Conservation (phyloP, 2,329 filamentous ascomycete species). For the Furcasterigmium sp. region DNA sequence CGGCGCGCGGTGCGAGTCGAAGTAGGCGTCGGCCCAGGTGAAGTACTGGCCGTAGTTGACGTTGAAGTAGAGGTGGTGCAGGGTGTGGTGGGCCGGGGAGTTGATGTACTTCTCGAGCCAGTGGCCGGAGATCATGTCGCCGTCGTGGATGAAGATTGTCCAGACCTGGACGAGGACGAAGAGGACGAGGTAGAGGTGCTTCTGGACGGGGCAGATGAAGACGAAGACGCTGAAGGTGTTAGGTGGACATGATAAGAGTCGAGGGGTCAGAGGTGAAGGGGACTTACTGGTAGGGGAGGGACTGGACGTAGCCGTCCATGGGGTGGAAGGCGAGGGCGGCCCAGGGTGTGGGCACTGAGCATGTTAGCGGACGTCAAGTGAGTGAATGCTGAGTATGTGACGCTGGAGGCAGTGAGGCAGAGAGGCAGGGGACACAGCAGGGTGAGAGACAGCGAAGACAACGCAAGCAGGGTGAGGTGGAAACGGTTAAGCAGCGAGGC, state of each 20-base stretch:
- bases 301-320: constrained; percentile 39
- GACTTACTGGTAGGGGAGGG: constrained; percentile 38
- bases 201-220: constrained; percentile 39
- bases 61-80: constrained; percentile 45
- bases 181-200: constrained; percentile 36
- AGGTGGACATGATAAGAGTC: not conserved
- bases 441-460: no score
- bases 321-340: constrained; percentile 43
- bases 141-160: constrained; percentile 45
- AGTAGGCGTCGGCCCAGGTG: constrained; percentile 40
- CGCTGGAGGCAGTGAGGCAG: no score
- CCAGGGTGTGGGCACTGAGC: constrained; percentile 37
- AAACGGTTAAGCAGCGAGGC: no score
- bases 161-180: constrained; percentile 40
- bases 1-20: constrained; percentile 37
- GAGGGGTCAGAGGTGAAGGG: not conserved
- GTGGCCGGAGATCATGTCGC: constrained; percentile 42
- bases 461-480: not conserved
- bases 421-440: no score
- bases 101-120: constrained; percentile 42
- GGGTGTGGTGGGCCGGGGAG: constrained; percentile 41
- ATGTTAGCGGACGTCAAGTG: no score
- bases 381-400: not conserved
- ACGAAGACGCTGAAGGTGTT: constrained; percentile 29
- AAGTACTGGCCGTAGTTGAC: constrained; percentile 46